Percentiles rank a stretch among this genome's conserved stretches.
Evolutionary conservation across 2,329 filamentous ascomycete genomes (phyloP).

Genomic region (Trichoderma endophyticum): DNA sequence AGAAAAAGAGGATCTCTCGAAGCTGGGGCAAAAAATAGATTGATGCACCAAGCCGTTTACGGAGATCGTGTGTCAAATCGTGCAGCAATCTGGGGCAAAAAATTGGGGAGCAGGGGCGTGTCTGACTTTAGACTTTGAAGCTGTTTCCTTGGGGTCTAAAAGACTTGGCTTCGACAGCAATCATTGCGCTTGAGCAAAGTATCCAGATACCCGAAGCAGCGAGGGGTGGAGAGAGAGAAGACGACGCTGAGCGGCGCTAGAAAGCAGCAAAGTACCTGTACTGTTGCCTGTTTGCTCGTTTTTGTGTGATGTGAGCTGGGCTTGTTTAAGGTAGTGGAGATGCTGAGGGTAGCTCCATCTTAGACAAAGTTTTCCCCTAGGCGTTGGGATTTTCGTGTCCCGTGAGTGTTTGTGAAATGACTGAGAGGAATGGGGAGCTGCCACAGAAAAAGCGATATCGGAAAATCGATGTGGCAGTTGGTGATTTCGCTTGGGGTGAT

Average conservation of each 20-base stretch:
- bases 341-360: neutral
- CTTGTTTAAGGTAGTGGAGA: conserved; percentile 17
- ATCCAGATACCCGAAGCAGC: neutral
- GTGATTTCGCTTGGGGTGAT: neutral
- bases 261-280: neutral
- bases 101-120: conserved; percentile 4
- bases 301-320: neutral
- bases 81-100: conserved; percentile 20
- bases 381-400: neutral
- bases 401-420: conserved; percentile 2
- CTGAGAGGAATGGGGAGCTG: neutral
- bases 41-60: conserved; percentile 12
- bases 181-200: neutral
- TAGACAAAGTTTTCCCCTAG: neutral
- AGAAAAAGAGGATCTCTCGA: neutral
- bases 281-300: neutral
- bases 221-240: neutral
- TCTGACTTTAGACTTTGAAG: neutral
- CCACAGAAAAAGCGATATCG: conserved; percentile 3
- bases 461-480: neutral
- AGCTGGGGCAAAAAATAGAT: neutral
- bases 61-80: conserved; percentile 22
- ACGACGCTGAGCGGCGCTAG: neutral
- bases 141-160: neutral
- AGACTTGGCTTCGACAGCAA: neutral